These are phyloP conservation scores for Colletotrichum plurivorum DNA, from an alignment of 2,329 filamentous ascomycete species.

Conservation along the genomic window DNA sequence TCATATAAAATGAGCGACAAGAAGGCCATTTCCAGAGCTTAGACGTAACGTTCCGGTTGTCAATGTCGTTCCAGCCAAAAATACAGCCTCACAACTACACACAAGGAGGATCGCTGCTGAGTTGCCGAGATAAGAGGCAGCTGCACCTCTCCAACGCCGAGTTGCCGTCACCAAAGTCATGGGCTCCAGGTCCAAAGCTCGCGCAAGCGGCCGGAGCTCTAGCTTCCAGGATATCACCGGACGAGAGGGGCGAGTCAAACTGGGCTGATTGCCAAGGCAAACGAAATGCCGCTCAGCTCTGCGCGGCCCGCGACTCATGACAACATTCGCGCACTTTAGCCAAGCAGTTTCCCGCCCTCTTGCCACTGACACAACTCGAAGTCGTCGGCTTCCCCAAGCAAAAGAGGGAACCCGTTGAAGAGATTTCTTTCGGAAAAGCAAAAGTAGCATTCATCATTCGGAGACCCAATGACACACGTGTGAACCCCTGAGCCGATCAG, in stretches of 20 bases:
- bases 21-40: not conserved
- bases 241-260: slow-evolving; percentile 24
- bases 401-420: not conserved
- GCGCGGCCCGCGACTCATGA: not conserved
- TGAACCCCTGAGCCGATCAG: slow-evolving; percentile 8
- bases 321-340: not conserved
- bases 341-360: too few relatives aligned
- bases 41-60: too few relatives aligned
- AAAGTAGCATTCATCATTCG: not conserved
- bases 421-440: not conserved
- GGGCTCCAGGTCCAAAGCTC: not conserved
- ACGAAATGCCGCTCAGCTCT: slow-evolving; percentile 14
- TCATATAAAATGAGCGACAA: not conserved
- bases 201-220: not conserved
- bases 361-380: not conserved
- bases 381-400: too few relatives aligned
- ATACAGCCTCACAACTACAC: not conserved
- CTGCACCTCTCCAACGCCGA: not conserved
- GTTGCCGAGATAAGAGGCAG: not conserved
- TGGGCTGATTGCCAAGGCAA: slow-evolving; percentile 37
- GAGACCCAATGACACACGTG: not conserved
- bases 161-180: not conserved
- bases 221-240: not conserved
- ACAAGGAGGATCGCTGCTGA: not conserved
- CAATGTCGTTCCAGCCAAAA: not conserved